These are phyloP conservation scores for Kluyveromyces siamensis DNA, from an alignment of 805 yeast species.

Conservation along the genomic window DNA sequence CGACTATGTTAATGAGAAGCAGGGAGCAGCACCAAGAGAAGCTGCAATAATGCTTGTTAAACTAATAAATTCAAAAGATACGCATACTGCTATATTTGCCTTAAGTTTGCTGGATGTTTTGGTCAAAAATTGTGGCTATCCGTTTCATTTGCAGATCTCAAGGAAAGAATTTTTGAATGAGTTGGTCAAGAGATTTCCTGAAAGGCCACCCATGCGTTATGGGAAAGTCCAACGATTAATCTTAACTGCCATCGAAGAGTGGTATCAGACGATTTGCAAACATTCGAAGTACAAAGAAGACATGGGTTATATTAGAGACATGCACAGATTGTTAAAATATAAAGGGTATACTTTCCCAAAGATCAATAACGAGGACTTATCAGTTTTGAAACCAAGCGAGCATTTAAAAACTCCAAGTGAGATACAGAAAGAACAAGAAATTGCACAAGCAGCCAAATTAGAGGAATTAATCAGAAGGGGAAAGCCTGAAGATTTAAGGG, in stretches of 20 bases:
- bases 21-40: conserved; percentile 83
- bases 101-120: conserved; percentile 74
- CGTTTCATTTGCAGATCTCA: conserved; percentile 89
- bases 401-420: conserved; percentile 82
- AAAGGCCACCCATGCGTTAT: conserved; percentile 82
- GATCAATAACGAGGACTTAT: conserved; percentile 80
- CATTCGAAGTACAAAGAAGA: conserved; percentile 88
- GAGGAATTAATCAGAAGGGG: conserved; percentile 95
- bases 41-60: conserved; percentile 83
- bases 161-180: conserved; percentile 92
- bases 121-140: conserved; percentile 97
- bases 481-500: conserved; percentile 87
- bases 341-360: conserved; percentile 95
- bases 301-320: conserved; percentile 83
- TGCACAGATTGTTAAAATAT: conserved; percentile 83
- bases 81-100: conserved; percentile 80
- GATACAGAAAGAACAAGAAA: conserved; percentile 81
- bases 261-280: conserved; percentile 92
- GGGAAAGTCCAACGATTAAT: conserved; percentile 76
- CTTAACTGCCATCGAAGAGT: conserved; percentile 87
- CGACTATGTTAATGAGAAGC: conserved; percentile 86
- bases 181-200: conserved; percentile 88
- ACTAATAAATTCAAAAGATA: conserved; percentile 70
- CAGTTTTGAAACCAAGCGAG: conserved; percentile 86
- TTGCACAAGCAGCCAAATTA: conserved; percentile 88